A percentile compares a stretch with the other conserved stretches of the same genome.
Evolutionary conservation across 345 rosid species (phyloP).

Genomic region (Excoecaria agallocha): DNA sequence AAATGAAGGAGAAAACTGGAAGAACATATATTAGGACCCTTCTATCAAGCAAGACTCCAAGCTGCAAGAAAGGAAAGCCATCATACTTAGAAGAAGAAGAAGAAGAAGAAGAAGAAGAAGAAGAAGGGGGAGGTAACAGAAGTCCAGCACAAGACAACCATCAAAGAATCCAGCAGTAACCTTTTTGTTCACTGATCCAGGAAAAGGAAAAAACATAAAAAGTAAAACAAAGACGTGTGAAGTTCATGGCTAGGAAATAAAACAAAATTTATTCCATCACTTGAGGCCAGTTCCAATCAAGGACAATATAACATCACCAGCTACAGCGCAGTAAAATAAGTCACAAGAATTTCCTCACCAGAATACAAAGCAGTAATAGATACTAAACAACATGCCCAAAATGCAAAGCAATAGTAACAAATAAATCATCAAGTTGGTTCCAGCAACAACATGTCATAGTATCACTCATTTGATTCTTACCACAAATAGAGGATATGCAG

Average conservation of each 20-base stretch:
- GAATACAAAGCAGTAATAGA: neutral
- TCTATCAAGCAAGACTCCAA: slow-evolving; percentile 74
- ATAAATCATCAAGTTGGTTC: neutral
- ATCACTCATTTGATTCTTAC: slow-evolving; percentile 42
- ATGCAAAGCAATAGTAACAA: neutral
- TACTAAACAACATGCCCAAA: neutral
- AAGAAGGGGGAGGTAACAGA: neutral
- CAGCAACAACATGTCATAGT: neutral
- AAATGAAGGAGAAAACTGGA: slow-evolving; percentile 65
- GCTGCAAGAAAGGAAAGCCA: slow-evolving; percentile 44
- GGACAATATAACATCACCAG: neutral
- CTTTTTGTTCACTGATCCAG: neutral
- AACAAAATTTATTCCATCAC: neutral
- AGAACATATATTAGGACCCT: slow-evolving; percentile 58
- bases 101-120: no score
- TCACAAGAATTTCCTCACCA: neutral
- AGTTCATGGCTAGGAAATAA: neutral
- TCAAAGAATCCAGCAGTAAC: neutral
- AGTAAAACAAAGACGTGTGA: neutral
- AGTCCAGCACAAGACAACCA: neutral
- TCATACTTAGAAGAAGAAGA: neutral
- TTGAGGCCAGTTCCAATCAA: neutral
- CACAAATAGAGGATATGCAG: slow-evolving; percentile 84
- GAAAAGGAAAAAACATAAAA: neutral
- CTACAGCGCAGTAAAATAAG: neutral